Base-by-base conservation (phyloP, 169 alveolate genomes). In the Eimeria brunetti region DNA sequence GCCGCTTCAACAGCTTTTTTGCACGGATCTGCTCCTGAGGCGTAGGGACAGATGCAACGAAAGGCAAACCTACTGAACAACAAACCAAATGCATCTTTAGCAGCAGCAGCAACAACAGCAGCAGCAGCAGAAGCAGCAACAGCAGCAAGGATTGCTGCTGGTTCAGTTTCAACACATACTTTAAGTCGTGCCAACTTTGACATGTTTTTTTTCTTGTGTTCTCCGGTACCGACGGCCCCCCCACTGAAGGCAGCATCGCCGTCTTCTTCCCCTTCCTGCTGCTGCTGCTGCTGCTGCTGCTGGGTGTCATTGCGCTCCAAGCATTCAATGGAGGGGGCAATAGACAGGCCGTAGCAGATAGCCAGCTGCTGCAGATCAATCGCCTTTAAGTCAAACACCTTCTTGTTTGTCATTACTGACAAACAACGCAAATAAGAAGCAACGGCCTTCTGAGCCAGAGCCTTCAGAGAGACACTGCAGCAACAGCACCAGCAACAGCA, bases 151-250 rank as follows among this genome's bases (percentile, higher is more conserved):
- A 20, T 20, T 18, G 73, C 49, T 6, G 56, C n/a, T 20, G 69
- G 36, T 20, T 8, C 16, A 69, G 80, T 69, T 12, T 14, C n/a
- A 20, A 0, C 67, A 24, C 95, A 16, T 60, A 91, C 95, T 53
- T 95, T 95, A 30, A 95, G 75, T n/a, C 94, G 41, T 49, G 91
- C 95, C 60, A 95, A 30, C n/a, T 95, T 95, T 33, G 95, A 58
- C 89, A 88, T 36, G 41, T 95, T 95, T 53, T 88, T 78, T 62
- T 71, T 91, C 41, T 91, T 75, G 58, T 91, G n/a, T 41, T 91
- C 95, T 33, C 89, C 90, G 95, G 36, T 51, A 36, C 83, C n/a
- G 58, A 83, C 51, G 44, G 89, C 71, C 84, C 95, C 73, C 58
- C 89, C 80, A 62, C 62, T 67, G 62, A 89, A 27, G 22, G 60